phyloP scores from a whole-genome alignment of 1,139 yeast genomes.

The Dujonia santamariae region DNA sequence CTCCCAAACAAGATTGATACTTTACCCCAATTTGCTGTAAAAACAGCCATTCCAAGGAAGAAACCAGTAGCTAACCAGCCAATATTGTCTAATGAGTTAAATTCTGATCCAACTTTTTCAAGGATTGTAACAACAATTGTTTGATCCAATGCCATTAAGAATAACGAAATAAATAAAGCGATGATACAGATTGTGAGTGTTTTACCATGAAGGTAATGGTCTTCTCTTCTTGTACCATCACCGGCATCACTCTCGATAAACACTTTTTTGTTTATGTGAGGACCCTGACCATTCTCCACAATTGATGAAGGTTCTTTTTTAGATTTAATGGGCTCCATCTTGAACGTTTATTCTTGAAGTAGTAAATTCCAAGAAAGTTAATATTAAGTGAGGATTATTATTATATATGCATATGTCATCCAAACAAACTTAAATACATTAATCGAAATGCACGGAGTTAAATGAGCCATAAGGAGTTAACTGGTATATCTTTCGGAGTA shows the following conservation, averaged over 20 bases:
- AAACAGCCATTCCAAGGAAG: slow-evolving; percentile 28
- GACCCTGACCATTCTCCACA: too few species aligned
- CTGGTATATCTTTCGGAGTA: too few species aligned
- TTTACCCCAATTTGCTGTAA: slow-evolving; percentile 38
- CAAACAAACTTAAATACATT: too few species aligned
- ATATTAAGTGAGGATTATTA: too few species aligned
- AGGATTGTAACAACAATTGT: slow-evolving; percentile 38
- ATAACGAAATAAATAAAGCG: slow-evolving; percentile 28
- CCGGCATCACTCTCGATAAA: slow-evolving; percentile 40
- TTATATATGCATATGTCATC: too few species aligned
- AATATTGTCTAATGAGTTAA: slow-evolving; percentile 23
- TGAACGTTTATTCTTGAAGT: too few species aligned
- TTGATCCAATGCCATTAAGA: slow-evolving; percentile 39
- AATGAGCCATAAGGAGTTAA: too few species aligned
- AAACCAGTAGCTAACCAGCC: slow-evolving; percentile 29
- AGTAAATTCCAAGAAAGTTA: too few species aligned
- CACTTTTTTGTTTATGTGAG: too few species aligned
- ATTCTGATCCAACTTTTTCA: slow-evolving; percentile 35
- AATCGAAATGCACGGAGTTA: too few species aligned
- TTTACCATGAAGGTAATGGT: slow-evolving; percentile 32
- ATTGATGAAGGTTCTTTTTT: too few species aligned
- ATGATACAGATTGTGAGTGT: slow-evolving; percentile 24
- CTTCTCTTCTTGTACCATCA: slow-evolving; percentile 39
- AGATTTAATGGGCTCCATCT: too few species aligned
- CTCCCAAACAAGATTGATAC: slow-evolving; percentile 21